phyloP scores from a whole-genome alignment of 495 filamentous ascomycete species.

The Hypoxylon perforatum region DNA sequence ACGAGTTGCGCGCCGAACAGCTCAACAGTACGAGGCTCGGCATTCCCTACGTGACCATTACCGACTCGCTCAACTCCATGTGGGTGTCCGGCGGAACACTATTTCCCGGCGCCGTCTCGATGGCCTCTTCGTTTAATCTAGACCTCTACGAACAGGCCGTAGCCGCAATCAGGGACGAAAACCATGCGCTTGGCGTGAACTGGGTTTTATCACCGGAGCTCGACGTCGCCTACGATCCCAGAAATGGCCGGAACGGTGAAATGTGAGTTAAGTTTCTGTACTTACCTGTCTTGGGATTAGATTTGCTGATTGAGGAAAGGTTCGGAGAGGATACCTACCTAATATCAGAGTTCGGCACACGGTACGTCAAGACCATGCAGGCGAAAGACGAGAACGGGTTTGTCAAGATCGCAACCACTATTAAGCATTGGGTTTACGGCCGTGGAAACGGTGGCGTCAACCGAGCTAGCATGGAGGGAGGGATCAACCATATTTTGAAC shows the following conservation, averaged over 20 bases:
- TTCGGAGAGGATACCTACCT: conserved; percentile 37
- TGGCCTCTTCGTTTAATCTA: conserved; percentile 33
- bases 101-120: conserved; percentile 31
- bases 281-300: neutral
- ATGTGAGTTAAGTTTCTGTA: conserved; percentile 13
- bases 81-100: conserved; percentile 22
- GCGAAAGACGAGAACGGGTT: conserved; percentile 34
- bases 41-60: conserved; percentile 30
- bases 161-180: conserved; percentile 26
- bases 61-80: conserved; percentile 30
- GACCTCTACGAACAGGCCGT: conserved; percentile 29
- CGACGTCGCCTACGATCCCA: conserved; percentile 29
- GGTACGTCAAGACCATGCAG: conserved; percentile 38
- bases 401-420: conserved; percentile 31
- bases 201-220: conserved; percentile 35
- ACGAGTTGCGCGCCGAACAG: conserved; percentile 19
- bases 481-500: conserved; percentile 36
- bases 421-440: conserved; percentile 39
- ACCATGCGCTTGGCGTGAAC: conserved; percentile 24
- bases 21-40: conserved; percentile 16
- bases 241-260: conserved; percentile 36
- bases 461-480: conserved; percentile 27
- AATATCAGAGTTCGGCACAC: conserved; percentile 23
- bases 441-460: conserved; percentile 31
- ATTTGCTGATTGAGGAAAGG: neutral